Evolutionary conservation across 371 early-diverging fungal genomes (phyloP), one percentile per base, ranked within the genome.

Genomic region (Blastocladiella emersonii): DNA sequence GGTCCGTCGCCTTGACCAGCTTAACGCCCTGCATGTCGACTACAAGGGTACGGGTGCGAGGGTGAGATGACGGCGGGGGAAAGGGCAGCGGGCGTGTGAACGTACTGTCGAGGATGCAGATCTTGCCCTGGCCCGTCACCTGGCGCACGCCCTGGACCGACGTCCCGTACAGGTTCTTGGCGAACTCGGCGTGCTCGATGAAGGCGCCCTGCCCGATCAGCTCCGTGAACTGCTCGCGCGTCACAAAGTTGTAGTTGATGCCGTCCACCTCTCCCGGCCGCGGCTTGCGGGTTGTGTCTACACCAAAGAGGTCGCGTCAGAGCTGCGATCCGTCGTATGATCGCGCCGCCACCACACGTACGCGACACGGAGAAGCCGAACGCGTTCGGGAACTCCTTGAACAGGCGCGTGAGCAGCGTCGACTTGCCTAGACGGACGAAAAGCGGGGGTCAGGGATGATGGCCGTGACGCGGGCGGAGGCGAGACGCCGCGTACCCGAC

Each of bases 291-390:
- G 99, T 97, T 17, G 99, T 99, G 74, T 99, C 91, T 88, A 65
- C 17, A 23, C 39, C 37, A 15, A n/a, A n/a, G n/a, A n/a, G n/a
- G 5, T 12, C 6, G 34, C 64, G n/a, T n/a, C n/a, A n/a, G n/a
- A n/a, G n/a, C n/a, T n/a, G n/a, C n/a, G n/a, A n/a, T n/a, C n/a
- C n/a, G n/a, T n/a, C n/a, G n/a, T n/a, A n/a, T n/a, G n/a, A n/a
- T n/a, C n/a, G n/a, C n/a, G n/a, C n/a, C n/a, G n/a, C n/a, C n/a
- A n/a, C n/a, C n/a, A n/a, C n/a, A n/a, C n/a, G 77, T 85, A 90
- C 90, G 92, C 55, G 98, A 98, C 34, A 98, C 85, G 71, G 90
- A 90, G 76, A 98, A 94, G 7, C 92, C 91, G 77, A 98, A 95
- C 48, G 78, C 80, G 53, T 76, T 69, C 0, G 95, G 95, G 75